Evolutionary conservation across 2,329 filamentous ascomycete species (phyloP), one percentile per base, ranked within the genome.

Genomic region (Tetracladium maxilliforme): DNA sequence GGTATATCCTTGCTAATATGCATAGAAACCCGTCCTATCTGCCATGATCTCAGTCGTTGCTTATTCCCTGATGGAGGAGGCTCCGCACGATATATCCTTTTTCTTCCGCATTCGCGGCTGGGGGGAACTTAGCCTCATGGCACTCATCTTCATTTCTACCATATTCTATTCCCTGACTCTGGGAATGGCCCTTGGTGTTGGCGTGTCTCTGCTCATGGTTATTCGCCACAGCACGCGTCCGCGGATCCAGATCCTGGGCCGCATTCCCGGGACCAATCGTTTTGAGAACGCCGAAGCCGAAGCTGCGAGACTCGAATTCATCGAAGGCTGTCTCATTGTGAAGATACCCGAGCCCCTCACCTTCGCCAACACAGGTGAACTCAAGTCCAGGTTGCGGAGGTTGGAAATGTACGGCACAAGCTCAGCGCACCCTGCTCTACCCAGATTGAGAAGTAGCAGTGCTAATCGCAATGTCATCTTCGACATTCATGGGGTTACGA

Each of bases 291-390:
- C 86, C 2, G 86, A 75, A 40, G 56, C 75, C 1, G 68, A 79
- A 28, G 67, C 75, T 0, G 71, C 77, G 22, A 63, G 66, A 15
- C 61, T 95, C 4, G 87, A 95, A 46, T 86, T 92, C 40, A 67
- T 94, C 26, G 86, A 94, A 35, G 82, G 87, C 10, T 92, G 81
- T 32, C 58, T 98, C 7, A 93, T 98, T 31, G 83, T 95, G 41
- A 95, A 95, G 58, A 95, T 98, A 28, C 87, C 90, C 0, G 90
- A 98, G 45, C 90, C 90, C 0, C 58, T 98, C 25, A 95, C 87
- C 0, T 98, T 98, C 47, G 87, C 87, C 43, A 98, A 98, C 47
- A 95, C 90, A 0, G 90, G 86, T 23, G 81, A 90, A 38, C 58
- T 98, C 22, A 92, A 92, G 49, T 77, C 75, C 26, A 68, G 90